These are phyloP conservation scores for Mesembryanthemum crystallinum DNA, from an alignment of 148 eudicot species.

Conservation along the genomic window DNA sequence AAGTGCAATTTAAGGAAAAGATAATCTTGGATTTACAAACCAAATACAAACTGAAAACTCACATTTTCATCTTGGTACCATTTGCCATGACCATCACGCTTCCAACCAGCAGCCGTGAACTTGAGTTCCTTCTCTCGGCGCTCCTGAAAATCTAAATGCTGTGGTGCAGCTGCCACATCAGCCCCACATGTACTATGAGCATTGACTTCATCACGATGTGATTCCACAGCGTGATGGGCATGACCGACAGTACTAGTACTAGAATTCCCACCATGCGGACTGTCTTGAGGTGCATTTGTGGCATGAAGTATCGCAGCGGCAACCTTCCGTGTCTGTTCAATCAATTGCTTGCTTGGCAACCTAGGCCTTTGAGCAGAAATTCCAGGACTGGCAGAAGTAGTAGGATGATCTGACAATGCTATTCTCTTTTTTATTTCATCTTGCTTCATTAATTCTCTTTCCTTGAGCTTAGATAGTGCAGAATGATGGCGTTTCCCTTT, in stretches of 20 bases:
- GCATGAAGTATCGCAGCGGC: constrained; percentile 36
- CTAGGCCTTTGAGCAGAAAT: constrained; percentile 8
- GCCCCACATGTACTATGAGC: not conserved
- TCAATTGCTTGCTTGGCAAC: constrained; percentile 35
- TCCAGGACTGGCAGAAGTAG: not conserved
- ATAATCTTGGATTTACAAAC: not conserved
- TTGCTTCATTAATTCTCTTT: constrained; percentile 30
- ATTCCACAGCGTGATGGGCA: no score
- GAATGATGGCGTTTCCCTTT: constrained; percentile 50
- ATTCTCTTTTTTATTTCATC: constrained; percentile 43
- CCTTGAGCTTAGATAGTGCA: constrained; percentile 42
- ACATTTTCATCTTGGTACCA: constrained; percentile 71
- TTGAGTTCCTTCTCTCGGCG: constrained; percentile 51
- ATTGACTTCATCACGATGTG: not conserved
- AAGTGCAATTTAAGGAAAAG: no score
- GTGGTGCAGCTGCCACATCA: constrained; percentile 12
- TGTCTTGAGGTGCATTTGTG: constrained; percentile 6
- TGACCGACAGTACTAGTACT: not conserved
- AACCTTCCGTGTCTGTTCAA: constrained; percentile 42
- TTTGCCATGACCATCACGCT: constrained; percentile 58
- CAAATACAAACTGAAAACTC: constrained; percentile 18
- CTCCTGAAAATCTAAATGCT: constrained; percentile 26
- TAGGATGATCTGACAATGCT: constrained; percentile 38
- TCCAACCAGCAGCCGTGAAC: constrained; percentile 72
- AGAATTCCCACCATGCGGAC: constrained; percentile 8